A percentile compares a stretch with the other conserved stretches of the same genome.
Conservation (phyloP, 495 filamentous ascomycete species). For the Acidomyces sp. region DNA sequence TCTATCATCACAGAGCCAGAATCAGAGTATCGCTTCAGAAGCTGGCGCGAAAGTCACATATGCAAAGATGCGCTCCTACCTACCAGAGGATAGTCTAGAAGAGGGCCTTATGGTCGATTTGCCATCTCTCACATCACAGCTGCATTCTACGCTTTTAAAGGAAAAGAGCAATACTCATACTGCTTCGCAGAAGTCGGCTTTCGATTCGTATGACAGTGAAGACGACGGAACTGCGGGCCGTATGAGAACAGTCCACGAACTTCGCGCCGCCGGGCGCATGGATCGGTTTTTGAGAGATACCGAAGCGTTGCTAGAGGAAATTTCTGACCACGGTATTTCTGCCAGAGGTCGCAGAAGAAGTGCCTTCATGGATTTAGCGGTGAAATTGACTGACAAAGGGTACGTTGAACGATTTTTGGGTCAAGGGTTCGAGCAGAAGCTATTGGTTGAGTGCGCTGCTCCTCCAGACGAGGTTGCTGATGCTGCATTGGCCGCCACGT, state of each 20-base stretch:
- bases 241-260: conserved; percentile 81
- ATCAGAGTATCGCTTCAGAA: conserved; percentile 9
- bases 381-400: conserved; percentile 51
- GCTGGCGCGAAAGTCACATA: conserved; percentile 44
- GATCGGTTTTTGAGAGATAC: conserved; percentile 68
- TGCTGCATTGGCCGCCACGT: conserved; percentile 42
- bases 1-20: neutral
- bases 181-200: conserved; percentile 10
- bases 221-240: conserved; percentile 31
- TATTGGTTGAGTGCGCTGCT: conserved; percentile 40
- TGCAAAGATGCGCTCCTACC: conserved; percentile 47
- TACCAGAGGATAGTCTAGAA: conserved; percentile 35
- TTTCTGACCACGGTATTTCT: conserved; percentile 43
- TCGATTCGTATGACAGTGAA: conserved; percentile 24
- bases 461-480: conserved; percentile 35
- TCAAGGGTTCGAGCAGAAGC: conserved; percentile 52
- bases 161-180: conserved; percentile 7
- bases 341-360: conserved; percentile 38
- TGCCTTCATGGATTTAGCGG: conserved; percentile 44
- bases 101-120: conserved; percentile 18
- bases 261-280: conserved; percentile 75
- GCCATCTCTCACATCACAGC: conserved; percentile 11
- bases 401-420: conserved; percentile 63
- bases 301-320: conserved; percentile 71
- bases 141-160: neutral